Evolutionary conservation across 2,329 filamentous ascomycete species (phyloP).

Genomic region (Verticillium klebahnii): DNA sequence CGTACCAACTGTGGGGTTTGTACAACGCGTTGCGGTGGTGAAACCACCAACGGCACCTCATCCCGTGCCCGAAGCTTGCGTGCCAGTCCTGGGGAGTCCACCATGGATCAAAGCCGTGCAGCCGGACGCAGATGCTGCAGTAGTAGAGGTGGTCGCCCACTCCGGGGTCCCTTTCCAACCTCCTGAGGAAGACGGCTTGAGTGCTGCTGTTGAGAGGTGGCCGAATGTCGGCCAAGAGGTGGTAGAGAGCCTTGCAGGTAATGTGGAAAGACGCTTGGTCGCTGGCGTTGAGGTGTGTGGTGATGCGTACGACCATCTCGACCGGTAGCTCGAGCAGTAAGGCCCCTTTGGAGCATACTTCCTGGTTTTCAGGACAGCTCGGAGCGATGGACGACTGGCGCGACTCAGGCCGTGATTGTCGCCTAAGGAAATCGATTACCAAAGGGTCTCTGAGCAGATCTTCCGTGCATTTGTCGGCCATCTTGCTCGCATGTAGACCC

Average conservation of each 20-base stretch:
- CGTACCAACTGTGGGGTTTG: not conserved
- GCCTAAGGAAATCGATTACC: not conserved
- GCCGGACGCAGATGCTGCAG: not conserved
- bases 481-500: not conserved
- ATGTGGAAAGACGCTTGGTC: not conserved
- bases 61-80: not conserved
- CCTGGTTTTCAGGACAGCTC: not conserved
- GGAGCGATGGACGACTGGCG: not conserved
- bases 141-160: not conserved
- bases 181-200: not conserved
- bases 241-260: not conserved
- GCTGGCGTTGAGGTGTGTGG: not conserved
- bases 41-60: not conserved
- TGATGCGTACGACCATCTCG: not conserved
- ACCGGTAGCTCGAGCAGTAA: not conserved
- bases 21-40: not conserved
- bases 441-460: not conserved
- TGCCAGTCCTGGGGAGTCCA: not conserved
- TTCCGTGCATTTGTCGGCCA: not conserved
- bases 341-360: not conserved
- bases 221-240: not conserved
- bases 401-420: not conserved
- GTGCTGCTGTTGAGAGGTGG: not conserved
- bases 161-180: not conserved
- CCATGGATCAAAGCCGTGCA: not conserved